Evolutionary conservation across 140 eudicot species (phyloP).

Genomic region (Flaveria floridana): DNA sequence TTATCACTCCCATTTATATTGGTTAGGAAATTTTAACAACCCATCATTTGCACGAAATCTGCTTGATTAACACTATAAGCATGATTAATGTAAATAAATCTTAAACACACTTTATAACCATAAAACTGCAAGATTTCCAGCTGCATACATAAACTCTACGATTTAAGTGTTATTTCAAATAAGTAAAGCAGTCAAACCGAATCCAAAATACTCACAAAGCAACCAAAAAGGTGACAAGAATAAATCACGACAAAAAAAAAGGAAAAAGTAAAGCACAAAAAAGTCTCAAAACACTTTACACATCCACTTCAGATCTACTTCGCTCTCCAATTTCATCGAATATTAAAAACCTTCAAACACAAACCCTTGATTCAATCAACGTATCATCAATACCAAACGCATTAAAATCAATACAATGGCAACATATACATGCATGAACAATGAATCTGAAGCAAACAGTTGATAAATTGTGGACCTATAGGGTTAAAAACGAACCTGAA

Average conservation of each 20-base stretch:
- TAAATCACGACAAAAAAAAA: constrained; percentile 1
- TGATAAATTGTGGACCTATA: not conserved
- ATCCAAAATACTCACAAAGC: constrained; percentile 21
- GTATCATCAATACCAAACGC: not conserved
- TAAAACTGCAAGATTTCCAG: not conserved
- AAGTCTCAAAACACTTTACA: constrained; percentile 22
- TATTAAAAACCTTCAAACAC: constrained; percentile 23
- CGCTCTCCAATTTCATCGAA: constrained; percentile 23
- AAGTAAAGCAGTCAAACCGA: constrained; percentile 18
- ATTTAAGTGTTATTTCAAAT: constrained; percentile 1
- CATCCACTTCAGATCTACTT: constrained; percentile 11
- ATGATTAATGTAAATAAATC: not conserved
- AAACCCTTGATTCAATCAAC: constrained; percentile 22
- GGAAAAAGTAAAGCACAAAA: constrained; percentile 17
- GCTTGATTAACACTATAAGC: not conserved
- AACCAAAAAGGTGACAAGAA: constrained; percentile 29
- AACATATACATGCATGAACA: too few relatives aligned
- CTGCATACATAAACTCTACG: not conserved
- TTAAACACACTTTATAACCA: not conserved
- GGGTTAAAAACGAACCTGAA: constrained; percentile 51
- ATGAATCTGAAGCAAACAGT: constrained; percentile 10
- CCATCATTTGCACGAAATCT: not conserved
- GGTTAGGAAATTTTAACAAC: not conserved
- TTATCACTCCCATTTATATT: not conserved
- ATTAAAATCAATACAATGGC: constrained; percentile 16